A percentile compares a stretch with the other conserved stretches of the same genome.
Conservation (phyloP, 768 basidiomycete genomes). For the Sarcomyxa edulis region DNA sequence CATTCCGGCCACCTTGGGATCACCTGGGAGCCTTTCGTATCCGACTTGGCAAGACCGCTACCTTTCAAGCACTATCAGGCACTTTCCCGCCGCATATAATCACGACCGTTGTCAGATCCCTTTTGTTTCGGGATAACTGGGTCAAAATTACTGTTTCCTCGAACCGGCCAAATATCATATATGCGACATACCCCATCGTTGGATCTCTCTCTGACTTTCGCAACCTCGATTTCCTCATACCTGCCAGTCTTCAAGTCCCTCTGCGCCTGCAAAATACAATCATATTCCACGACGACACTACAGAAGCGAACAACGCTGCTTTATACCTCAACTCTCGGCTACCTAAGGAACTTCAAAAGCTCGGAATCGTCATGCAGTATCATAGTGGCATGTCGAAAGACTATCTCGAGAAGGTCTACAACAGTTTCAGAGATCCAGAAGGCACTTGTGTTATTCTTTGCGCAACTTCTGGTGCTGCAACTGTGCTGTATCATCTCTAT, state of each 20-base stretch:
- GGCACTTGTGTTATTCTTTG: constrained; percentile 12
- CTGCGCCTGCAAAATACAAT: too few relatives aligned
- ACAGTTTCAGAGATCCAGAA: constrained; percentile 12
- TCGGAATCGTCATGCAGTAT: constrained; percentile 18
- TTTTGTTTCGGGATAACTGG: constrained; percentile 7
- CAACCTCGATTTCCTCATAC: constrained; percentile 22
- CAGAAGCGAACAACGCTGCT: constrained; percentile 7
- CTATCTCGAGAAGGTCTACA: constrained; percentile 16
- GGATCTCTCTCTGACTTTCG: constrained; percentile 10
- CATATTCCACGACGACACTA: constrained; percentile 13
- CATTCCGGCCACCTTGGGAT: constrained; percentile 20
- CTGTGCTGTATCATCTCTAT: constrained; percentile 5
- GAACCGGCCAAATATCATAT: constrained; percentile 23
- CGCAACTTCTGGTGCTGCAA: constrained; percentile 10
- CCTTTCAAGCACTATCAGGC: constrained; percentile 13
- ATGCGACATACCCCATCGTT: constrained; percentile 20
- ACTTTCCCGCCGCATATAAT: constrained; percentile 19
- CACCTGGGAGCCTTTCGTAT: constrained; percentile 10
- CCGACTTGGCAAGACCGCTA: constrained; percentile 5
- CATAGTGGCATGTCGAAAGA: constrained; percentile 19
- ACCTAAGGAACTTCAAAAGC: constrained; percentile 3
- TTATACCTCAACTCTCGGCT: constrained; percentile 9
- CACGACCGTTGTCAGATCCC: constrained; percentile 7
- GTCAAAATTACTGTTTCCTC: constrained; percentile 11
- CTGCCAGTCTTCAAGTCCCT: constrained; percentile 1